Evolutionary conservation across 805 yeast genomes (phyloP), one percentile per base, ranked within the genome.

Genomic region (Starmerella kuoi): DNA sequence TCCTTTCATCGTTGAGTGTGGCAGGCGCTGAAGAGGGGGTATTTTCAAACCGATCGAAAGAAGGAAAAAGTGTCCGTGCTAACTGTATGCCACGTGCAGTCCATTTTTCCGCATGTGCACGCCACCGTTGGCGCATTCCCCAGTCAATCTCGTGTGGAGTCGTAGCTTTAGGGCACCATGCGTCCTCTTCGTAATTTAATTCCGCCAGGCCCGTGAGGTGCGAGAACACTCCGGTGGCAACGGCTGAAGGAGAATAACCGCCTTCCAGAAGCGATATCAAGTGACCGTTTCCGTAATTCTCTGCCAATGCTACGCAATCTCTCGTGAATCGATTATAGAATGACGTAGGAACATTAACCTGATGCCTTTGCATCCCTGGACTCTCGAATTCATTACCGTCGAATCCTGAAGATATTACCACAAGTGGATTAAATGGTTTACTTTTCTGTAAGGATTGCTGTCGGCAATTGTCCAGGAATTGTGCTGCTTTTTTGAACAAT

Each of bases 351-450:
- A 83, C 85, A 53, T 78, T 76, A 21, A 79, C 83, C 0, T 75
- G 74, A 57, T 84, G 94, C 41, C 94, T 66, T 60, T 83, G 94
- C 94, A 83, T 84, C 38, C 77, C 73, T n/a, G 74, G 73, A 44
- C 76, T 77, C 56, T 83, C 94, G 58, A 72, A 77, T 56, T 83
- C 94, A 15, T 82, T 76, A 2, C 91, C 93, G 61, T 83, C 94
- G 57, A 83, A 84, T 2, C 94, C 94, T 0, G 94, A 87, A 34
- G 93, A 81, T 1, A 83, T 67, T n/a, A 79, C 69, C 2, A 84
- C 73, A 45, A 82, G 49, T 1, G 76, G 73, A 48, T 69, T 70
- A 57, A 73, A 76, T 2, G 67, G 66, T 53, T 60, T 61, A 47
- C 55, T 61, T 47, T 35, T n/a, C 8, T 5, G n/a, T 1, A 7